Conservation (phyloP, 2,329 filamentous ascomycete species). For the Lachnellula occidentalis region DNA sequence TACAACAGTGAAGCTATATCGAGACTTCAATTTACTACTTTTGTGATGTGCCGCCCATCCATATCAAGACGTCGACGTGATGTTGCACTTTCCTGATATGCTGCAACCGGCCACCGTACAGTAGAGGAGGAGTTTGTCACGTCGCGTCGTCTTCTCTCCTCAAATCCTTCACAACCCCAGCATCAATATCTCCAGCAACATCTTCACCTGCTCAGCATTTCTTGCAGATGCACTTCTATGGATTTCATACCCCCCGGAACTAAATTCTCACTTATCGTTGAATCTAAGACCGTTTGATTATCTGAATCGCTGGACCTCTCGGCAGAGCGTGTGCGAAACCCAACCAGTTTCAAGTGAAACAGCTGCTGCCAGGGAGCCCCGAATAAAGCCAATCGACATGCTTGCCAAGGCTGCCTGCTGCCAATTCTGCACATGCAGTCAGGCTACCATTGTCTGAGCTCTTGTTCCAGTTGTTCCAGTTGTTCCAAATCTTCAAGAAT, state of each 20-base stretch:
- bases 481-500: conserved; percentile 6
- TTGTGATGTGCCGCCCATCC: too few species aligned
- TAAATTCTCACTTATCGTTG: background rate
- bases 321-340: conserved; percentile 6
- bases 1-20: too few species aligned
- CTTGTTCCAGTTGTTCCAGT: conserved; percentile 26
- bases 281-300: background rate
- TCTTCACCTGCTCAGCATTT: background rate
- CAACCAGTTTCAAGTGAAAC: conserved; percentile 17
- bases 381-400: conserved; percentile 10
- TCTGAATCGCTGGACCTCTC: background rate
- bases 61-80: too few species aligned
- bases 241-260: conserved; percentile 4
- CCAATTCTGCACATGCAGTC: conserved; percentile 16
- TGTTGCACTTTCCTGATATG: too few species aligned
- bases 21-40: too few species aligned
- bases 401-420: conserved; percentile 8
- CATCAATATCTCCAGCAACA: background rate
- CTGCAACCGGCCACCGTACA: too few species aligned
- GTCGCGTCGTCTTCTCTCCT: background rate
- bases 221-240: conserved; percentile 6
- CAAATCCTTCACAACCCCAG: background rate
- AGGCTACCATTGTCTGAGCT: conserved; percentile 20
- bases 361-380: background rate
- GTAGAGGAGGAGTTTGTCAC: background rate